Percentiles rank a stretch among this genome's conserved stretches.
These are phyloP conservation scores for Lepidium didymum DNA, from an alignment of 345 rosid species.

Conservation along the genomic window DNA sequence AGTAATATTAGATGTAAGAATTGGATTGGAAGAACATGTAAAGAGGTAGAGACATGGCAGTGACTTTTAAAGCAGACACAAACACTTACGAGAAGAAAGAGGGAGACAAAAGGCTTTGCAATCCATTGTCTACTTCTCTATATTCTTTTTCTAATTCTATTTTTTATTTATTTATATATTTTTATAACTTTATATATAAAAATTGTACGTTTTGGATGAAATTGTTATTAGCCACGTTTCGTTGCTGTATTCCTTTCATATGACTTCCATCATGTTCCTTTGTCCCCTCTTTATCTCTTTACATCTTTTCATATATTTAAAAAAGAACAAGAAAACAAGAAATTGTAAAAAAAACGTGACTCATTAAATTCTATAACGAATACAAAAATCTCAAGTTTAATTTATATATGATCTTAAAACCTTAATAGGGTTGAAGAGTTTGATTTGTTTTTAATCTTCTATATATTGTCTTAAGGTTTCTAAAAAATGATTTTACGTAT, in stretches of 20 bases:
- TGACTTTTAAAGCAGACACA: conserved; percentile 26
- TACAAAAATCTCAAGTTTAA: no score
- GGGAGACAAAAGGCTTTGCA: conserved; percentile 22
- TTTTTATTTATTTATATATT: not conserved
- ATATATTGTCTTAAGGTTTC: no score
- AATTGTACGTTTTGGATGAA: not conserved
- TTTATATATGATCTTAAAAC: no score
- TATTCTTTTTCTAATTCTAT: not conserved
- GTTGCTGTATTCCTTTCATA: conserved; percentile 12
- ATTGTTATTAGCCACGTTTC: conserved; percentile 27
- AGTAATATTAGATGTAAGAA: not conserved
- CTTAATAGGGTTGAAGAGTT: not conserved
- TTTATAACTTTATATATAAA: not conserved
- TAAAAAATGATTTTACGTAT: not conserved
- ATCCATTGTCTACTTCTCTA: conserved; percentile 6
- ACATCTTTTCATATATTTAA: not conserved
- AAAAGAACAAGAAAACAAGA: not conserved
- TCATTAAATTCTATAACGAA: not conserved
- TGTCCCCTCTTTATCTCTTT: conserved; percentile 2
- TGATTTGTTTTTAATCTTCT: not conserved
- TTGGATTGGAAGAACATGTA: conserved; percentile 27
- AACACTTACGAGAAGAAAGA: conserved; percentile 19
- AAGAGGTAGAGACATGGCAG: conserved; percentile 25
- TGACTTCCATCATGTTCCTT: conserved; percentile 29
- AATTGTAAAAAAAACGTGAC: not conserved